A percentile compares a stretch with the other conserved stretches of the same genome.
These are phyloP conservation scores for Basidiobolus meristosporus DNA, from an alignment of 371 early-diverging fungal species.

Conservation along the genomic window DNA sequence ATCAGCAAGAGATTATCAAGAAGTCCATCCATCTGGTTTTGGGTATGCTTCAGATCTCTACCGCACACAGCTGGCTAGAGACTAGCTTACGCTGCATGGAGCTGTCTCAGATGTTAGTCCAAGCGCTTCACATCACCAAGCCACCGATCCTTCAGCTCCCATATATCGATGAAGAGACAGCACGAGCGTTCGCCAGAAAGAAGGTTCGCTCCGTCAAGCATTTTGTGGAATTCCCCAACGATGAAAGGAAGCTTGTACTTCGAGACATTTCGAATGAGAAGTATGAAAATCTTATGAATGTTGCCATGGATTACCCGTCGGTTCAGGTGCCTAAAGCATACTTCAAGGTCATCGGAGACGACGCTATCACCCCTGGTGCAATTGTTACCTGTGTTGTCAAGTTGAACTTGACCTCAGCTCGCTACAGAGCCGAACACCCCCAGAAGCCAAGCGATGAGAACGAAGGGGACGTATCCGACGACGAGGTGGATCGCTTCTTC, in stretches of 20 bases:
- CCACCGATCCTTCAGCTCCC: conserved; percentile 76
- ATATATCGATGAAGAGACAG: conserved; percentile 23
- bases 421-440: too few species aligned
- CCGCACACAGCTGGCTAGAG: conserved; percentile 62
- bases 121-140: conserved; percentile 52
- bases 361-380: conserved; percentile 55
- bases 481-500: too few species aligned
- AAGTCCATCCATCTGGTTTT: conserved; percentile 48
- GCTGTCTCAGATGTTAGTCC: conserved; percentile 60
- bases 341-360: conserved; percentile 44
- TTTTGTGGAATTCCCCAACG: conserved; percentile 30
- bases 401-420: conserved; percentile 16
- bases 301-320: conserved; percentile 60
- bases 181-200: too few species aligned
- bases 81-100: conserved; percentile 43
- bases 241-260: conserved; percentile 28
- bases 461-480: too few species aligned
- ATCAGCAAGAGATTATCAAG: conserved; percentile 52
- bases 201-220: conserved; percentile 28
- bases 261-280: conserved; percentile 22
- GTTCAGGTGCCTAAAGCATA: not conserved
- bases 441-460: too few species aligned
- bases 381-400: conserved; percentile 58
- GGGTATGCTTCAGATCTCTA: conserved; percentile 76
- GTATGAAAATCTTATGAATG: conserved; percentile 41